Conservation (phyloP, 2,329 filamentous ascomycete species). For the Clonostachys sp. region DNA sequence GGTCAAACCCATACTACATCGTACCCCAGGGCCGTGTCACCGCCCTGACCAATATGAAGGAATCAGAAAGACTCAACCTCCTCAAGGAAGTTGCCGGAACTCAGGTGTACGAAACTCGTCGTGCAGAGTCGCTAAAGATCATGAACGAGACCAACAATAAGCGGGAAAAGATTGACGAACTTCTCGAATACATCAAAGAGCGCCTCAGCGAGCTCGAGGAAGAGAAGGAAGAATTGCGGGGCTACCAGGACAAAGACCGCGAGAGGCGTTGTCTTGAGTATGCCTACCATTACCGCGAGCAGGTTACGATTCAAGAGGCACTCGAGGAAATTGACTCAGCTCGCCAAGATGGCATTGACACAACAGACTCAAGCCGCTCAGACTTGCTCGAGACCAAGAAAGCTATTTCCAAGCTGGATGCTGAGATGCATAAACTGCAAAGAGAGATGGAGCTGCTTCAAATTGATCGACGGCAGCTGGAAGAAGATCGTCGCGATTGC, state of each 20-base stretch:
- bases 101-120: slow-evolving; percentile 90
- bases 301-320: slow-evolving; percentile 70
- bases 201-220: slow-evolving; percentile 86
- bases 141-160: slow-evolving; percentile 97
- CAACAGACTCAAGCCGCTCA: slow-evolving; percentile 75
- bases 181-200: slow-evolving; percentile 87
- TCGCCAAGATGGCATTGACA: slow-evolving; percentile 77
- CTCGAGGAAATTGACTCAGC: slow-evolving; percentile 80
- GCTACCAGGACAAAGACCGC: slow-evolving; percentile 91
- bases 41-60: slow-evolving; percentile 97
- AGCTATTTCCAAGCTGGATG: slow-evolving; percentile 71
- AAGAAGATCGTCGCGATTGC: slow-evolving; percentile 81
- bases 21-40: slow-evolving; percentile 97
- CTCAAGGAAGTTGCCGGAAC: slow-evolving; percentile 98
- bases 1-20: slow-evolving; percentile 98
- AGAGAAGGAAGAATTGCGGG: slow-evolving; percentile 92
- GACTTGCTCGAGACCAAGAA: slow-evolving; percentile 76
- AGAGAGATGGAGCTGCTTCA: slow-evolving; percentile 80
- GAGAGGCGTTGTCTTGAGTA: slow-evolving; percentile 92
- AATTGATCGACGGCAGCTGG: slow-evolving; percentile 80
- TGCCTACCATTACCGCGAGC: slow-evolving; percentile 87
- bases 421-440: slow-evolving; percentile 72
- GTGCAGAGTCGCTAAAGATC: slow-evolving; percentile 90
- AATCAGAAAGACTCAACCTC: slow-evolving; percentile 81
- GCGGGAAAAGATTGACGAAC: slow-evolving; percentile 87